A percentile compares a stretch with the other conserved stretches of the same genome.
Evolutionary conservation across 2,329 filamentous ascomycete genomes (phyloP).

Genomic region (Helicocarpus griseus): DNA sequence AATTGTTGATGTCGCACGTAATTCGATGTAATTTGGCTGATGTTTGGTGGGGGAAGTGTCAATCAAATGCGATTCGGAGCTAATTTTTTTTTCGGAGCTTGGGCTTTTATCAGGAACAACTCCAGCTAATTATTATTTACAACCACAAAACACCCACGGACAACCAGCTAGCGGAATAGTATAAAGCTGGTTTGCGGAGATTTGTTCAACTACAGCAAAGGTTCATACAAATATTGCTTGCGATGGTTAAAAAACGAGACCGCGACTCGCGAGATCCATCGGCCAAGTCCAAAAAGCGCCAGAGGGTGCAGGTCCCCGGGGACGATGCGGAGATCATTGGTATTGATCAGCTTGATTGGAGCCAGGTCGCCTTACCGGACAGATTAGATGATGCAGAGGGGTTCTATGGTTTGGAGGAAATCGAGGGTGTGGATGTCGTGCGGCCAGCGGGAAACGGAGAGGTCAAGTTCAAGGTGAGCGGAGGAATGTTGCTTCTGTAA

Average conservation of each 20-base stretch:
- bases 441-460: slow-evolving; percentile 45
- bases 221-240: not conserved
- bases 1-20: too few relatives aligned
- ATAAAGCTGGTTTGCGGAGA: not conserved
- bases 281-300: slow-evolving; percentile 27
- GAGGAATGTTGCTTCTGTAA: not conserved
- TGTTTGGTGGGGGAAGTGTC: not conserved
- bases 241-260: slow-evolving; percentile 26
- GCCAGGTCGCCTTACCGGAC: slow-evolving; percentile 58
- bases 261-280: not conserved
- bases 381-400: slow-evolving; percentile 83
- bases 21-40: too few relatives aligned
- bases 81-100: not conserved
- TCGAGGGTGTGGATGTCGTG: slow-evolving; percentile 83
- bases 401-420: slow-evolving; percentile 84
- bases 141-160: not conserved
- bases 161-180: not conserved
- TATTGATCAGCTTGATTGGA: slow-evolving; percentile 51
- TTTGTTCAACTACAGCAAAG: not conserved
- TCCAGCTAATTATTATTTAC: not conserved
- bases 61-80: not conserved
- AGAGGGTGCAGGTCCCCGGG: slow-evolving; percentile 20
- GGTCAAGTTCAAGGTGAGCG: slow-evolving; percentile 33
- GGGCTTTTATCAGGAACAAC: not conserved
- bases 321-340: slow-evolving; percentile 21